A percentile compares a stretch with the other conserved stretches of the same genome.
These are phyloP conservation scores for Polytrichum commune DNA, from an alignment of 225 moss, liverwort and hornwort species.

Conservation along the genomic window DNA sequence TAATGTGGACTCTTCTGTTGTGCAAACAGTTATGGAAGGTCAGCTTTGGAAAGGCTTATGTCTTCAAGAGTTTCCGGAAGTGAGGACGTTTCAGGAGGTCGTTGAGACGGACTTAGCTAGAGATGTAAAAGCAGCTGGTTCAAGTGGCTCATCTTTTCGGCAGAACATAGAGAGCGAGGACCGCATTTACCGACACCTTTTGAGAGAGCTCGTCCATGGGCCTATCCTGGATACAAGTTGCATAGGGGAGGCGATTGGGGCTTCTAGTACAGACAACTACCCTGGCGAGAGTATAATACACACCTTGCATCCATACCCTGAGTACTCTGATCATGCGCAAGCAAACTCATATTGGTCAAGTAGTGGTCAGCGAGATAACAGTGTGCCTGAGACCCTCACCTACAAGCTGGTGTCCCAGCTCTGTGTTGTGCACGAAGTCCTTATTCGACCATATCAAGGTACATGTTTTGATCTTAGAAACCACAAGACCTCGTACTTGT, in stretches of 20 bases:
- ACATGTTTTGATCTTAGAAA: background rate
- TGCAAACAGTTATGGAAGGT: conserved; percentile 52
- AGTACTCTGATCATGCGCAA: conserved; percentile 24
- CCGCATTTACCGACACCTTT: conserved; percentile 54
- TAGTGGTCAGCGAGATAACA: conserved; percentile 42
- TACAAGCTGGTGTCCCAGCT: conserved; percentile 57
- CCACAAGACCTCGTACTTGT: background rate
- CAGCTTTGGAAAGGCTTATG: conserved; percentile 72
- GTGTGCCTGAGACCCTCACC: conserved; percentile 73
- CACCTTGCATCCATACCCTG: conserved; percentile 59
- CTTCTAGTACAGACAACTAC: conserved; percentile 80
- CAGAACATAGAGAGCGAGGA: conserved; percentile 54
- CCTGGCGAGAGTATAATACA: conserved; percentile 71
- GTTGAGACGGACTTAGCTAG: conserved; percentile 31
- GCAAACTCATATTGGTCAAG: conserved; percentile 83
- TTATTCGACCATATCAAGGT: conserved; percentile 76
- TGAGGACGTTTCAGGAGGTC: conserved; percentile 46
- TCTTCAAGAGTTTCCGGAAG: conserved; percentile 55
- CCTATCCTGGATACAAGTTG: conserved; percentile 44
- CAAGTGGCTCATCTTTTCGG: conserved; percentile 51
- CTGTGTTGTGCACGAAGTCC: conserved; percentile 78
- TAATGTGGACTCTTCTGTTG: background rate
- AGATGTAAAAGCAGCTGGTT: conserved; percentile 45
- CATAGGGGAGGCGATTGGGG: conserved; percentile 55
- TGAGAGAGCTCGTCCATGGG: conserved; percentile 39